Percentiles rank a stretch among this genome's conserved stretches.
Evolutionary conservation across 495 filamentous ascomycete species (phyloP).

Genomic region (Beverwykella pulmonaria): DNA sequence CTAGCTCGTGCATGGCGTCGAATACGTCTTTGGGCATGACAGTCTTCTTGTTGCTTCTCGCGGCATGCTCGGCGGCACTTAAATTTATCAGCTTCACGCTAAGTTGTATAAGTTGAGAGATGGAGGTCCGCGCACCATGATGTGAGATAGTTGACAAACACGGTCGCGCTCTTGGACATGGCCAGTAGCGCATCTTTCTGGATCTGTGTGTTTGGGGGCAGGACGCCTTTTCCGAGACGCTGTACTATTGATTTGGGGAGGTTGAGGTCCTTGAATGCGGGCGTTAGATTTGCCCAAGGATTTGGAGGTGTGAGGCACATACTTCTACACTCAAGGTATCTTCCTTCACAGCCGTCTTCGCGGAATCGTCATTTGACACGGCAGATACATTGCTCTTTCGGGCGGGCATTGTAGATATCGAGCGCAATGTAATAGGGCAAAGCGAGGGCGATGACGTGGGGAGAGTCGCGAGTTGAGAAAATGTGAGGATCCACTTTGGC

Average conservation of each 20-base stretch:
- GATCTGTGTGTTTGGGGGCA: slow-evolving; percentile 93
- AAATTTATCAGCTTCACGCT: neutral
- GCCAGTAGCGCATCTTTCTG: slow-evolving; percentile 91
- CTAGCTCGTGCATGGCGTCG: slow-evolving; percentile 76
- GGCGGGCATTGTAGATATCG: slow-evolving; percentile 41
- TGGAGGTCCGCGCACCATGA: slow-evolving; percentile 62
- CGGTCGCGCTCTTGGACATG: slow-evolving; percentile 88
- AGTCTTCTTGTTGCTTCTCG: slow-evolving; percentile 72
- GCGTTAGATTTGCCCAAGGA: slow-evolving; percentile 1
- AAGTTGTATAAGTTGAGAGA: neutral
- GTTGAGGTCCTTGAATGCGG: slow-evolving; percentile 74
- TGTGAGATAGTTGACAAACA: slow-evolving; percentile 90
- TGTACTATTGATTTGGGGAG: slow-evolving; percentile 94
- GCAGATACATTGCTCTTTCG: slow-evolving; percentile 46
- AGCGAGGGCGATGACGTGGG: neutral
- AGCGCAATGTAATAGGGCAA: neutral
- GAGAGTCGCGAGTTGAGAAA: neutral
- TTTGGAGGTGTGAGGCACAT: neutral
- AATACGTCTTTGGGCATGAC: slow-evolving; percentile 84
- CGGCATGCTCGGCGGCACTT: slow-evolving; percentile 78
- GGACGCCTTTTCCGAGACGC: slow-evolving; percentile 90
- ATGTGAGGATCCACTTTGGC: neutral
- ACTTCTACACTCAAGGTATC: slow-evolving; percentile 48
- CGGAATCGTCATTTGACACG: slow-evolving; percentile 30
- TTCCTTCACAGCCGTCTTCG: slow-evolving; percentile 23